Evolutionary conservation across 1,284 basidiomycete genomes (phyloP).

Genomic region (Cutaneotrichosporon curvatum): DNA sequence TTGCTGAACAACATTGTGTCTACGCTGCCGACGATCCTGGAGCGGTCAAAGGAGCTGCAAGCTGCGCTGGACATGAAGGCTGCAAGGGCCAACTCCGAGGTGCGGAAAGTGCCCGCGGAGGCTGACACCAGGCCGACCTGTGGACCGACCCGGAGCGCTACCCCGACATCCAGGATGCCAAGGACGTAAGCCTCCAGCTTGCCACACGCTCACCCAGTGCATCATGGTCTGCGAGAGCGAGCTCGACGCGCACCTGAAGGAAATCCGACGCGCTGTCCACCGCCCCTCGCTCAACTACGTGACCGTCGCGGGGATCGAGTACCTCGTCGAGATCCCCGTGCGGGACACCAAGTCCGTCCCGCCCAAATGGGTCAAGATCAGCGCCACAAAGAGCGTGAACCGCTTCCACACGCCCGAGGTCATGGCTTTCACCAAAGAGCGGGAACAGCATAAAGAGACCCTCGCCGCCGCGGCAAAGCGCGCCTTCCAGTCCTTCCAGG

Average conservation of each 20-base stretch:
- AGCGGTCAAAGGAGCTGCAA: conserved; percentile 56
- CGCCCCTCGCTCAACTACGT: conserved; percentile 71
- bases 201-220: conserved; percentile 22
- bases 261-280: conserved; percentile 63
- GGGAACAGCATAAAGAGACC: conserved; percentile 69
- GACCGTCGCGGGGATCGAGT: conserved; percentile 65
- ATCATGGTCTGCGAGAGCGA: conserved; percentile 56
- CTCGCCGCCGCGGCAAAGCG: conserved; percentile 59
- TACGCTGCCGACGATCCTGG: conserved; percentile 60
- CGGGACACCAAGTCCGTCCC: conserved; percentile 68
- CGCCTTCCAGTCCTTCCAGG: conserved; percentile 63
- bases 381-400: conserved; percentile 67
- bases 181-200: conserved; percentile 38
- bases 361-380: conserved; percentile 69
- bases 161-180: conserved; percentile 57
- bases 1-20: conserved; percentile 67
- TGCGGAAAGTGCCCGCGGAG: background rate
- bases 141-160: conserved; percentile 68
- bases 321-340: conserved; percentile 68
- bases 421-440: conserved; percentile 60
- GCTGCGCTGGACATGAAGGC: conserved; percentile 57
- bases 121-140: conserved; percentile 50
- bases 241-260: conserved; percentile 66
- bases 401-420: conserved; percentile 78
- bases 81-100: conserved; percentile 62